These are phyloP conservation scores for Takashimella tepidaria DNA, from an alignment of 1,284 basidiomycete genomes.

Conservation along the genomic window DNA sequence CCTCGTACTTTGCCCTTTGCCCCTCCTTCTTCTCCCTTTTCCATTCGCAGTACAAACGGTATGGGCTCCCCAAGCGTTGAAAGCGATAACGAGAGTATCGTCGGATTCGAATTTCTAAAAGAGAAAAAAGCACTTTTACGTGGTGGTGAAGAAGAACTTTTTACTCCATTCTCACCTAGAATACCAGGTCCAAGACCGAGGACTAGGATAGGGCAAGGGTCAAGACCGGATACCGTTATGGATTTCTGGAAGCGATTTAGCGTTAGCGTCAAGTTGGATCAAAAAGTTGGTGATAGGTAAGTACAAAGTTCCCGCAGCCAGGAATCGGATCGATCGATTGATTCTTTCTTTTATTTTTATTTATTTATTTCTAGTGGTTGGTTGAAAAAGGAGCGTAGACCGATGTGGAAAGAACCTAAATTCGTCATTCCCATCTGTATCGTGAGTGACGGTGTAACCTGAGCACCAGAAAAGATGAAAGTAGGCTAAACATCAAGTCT, in stretches of 20 bases:
- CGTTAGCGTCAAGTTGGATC: neutral
- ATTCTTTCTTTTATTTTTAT: neutral
- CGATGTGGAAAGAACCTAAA: neutral
- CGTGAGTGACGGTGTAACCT: neutral
- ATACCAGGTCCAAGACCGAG: constrained; percentile 10
- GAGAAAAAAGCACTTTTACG: constrained; percentile 42
- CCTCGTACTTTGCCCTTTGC: constrained; percentile 15
- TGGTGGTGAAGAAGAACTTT: constrained; percentile 38
- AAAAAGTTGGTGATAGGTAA: neutral
- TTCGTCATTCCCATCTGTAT: neutral
- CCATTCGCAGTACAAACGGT: constrained; percentile 1
- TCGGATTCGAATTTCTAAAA: constrained; percentile 32
- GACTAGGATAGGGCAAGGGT: constrained; percentile 5
- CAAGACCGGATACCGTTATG: constrained; percentile 18
- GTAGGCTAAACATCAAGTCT: too few relatives aligned
- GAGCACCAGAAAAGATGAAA: too few relatives aligned
- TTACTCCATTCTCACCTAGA: constrained; percentile 30
- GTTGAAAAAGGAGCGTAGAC: neutral
- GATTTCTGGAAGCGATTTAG: constrained; percentile 44
- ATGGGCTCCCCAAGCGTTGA: constrained; percentile 9
- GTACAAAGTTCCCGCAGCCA: too few relatives aligned
- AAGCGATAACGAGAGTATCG: constrained; percentile 21
- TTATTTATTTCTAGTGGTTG: neutral
- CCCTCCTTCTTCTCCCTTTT: constrained; percentile 8
- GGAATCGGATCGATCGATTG: too few relatives aligned